phyloP scores from a whole-genome alignment of 2,329 filamentous ascomycete genomes.

The Aciculosporium take region DNA sequence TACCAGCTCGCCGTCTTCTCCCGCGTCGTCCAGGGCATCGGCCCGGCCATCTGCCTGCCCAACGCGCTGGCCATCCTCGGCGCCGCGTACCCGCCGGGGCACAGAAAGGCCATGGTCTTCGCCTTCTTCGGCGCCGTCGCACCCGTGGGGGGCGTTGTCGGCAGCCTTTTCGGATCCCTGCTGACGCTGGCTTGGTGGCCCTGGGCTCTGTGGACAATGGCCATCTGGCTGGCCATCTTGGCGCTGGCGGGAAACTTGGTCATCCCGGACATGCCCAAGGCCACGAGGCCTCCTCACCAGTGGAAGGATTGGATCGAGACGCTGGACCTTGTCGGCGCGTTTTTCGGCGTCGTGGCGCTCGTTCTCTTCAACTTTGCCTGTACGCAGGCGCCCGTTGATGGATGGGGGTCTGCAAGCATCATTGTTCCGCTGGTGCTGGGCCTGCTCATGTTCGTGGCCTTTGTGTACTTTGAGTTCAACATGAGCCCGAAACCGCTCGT shows the following conservation, averaged over 20 bases:
- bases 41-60: conserved; percentile 47
- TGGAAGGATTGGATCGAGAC: conserved; percentile 13
- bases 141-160: conserved; percentile 30
- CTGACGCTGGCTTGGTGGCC: conserved; percentile 32
- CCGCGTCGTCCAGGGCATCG: conserved; percentile 45
- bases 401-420: conserved; percentile 44
- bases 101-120: conserved; percentile 46
- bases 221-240: conserved; percentile 21
- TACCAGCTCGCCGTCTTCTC: conserved; percentile 33
- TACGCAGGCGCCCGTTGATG: conserved; percentile 47
- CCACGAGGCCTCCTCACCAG: conserved; percentile 5
- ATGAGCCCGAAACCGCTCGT: conserved; percentile 37
- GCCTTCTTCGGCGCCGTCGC: conserved; percentile 32
- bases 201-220: conserved; percentile 31
- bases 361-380: conserved; percentile 53
- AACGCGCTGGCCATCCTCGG: conserved; percentile 51
- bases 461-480: conserved; percentile 41
- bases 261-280: conserved; percentile 19
- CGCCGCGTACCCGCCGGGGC: conserved; percentile 39
- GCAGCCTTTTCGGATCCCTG: conserved; percentile 25
- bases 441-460: conserved; percentile 35
- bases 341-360: conserved; percentile 37
- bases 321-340: conserved; percentile 26
- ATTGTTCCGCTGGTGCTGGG: conserved; percentile 44
- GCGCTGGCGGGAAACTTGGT: conserved; percentile 17